Evolutionary conservation across 106 monocot genomes (phyloP), one percentile per base, ranked within the genome.

Genomic region (Acorus gramineus): DNA sequence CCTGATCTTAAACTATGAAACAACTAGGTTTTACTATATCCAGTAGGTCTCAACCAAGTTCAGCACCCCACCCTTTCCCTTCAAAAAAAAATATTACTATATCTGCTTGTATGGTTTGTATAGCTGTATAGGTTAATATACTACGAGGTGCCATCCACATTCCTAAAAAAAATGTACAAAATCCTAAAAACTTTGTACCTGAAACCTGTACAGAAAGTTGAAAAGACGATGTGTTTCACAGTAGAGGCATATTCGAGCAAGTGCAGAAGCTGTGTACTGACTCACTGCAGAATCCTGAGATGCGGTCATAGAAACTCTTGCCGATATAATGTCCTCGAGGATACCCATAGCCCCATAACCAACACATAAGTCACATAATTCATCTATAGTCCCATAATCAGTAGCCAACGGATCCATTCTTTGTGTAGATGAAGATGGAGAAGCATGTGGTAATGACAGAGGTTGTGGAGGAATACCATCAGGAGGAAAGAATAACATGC

Each of bases 321-420:
- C 49, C 52, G 77, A 80, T 65, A 90, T 46, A 52, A 84, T 73
- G 61, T 76, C 74, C 59, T 78, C 90, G 60, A 95, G 65, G 69
- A 77, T 71, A 73, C 60, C 59, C 82, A 95, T 85, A 71, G 87
- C 84, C 46, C 86, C 90, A 79, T 90, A 85, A 52, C 74, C 76
- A 72, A 95, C 70, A 68, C 95, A 90, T 48, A 90, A 68, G 51
- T 82, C 86, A 73, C 95, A 95, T 58, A 95, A 69, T 47, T 95
- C 90, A 77, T 95, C 95, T 61, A 95, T 78, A 28, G 86, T 87
- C 50, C 95, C 95, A 82, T 87, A 95, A 51, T 95, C 90, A 80
- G 79, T 90, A 52, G 90, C 78, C 76, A 90, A 74, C 46, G 84
- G 74, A 78, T 95, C 95, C 62, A 73, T 48, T 53, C 86, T 60